phyloP scores from a whole-genome alignment of 169 alveolate species.

The Amoebophrya sp. region DNA sequence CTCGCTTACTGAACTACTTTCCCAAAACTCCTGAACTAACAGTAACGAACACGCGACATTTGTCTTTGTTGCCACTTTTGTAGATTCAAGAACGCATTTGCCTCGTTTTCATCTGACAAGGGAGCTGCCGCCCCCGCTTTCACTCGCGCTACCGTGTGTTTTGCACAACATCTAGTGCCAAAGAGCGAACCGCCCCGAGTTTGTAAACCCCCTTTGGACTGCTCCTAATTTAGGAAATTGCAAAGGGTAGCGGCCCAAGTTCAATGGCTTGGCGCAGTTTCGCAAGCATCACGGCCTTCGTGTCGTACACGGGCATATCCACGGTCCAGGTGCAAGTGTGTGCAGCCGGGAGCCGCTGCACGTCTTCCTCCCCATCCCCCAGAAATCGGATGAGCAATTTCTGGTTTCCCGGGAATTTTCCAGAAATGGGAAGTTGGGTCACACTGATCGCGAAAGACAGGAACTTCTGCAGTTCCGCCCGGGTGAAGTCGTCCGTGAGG shows the following conservation, averaged over 20 bases:
- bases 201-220: too few species aligned
- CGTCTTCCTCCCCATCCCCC: background rate
- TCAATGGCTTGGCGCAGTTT: background rate
- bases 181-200: too few species aligned
- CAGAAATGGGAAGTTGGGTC: background rate
- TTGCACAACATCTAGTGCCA: too few species aligned
- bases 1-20: too few species aligned
- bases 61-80: too few species aligned
- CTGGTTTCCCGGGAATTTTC: background rate
- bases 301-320: background rate
- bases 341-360: background rate
- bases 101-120: too few species aligned
- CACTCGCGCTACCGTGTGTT: too few species aligned
- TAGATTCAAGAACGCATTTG: too few species aligned
- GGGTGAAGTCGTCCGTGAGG: background rate
- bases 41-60: too few species aligned
- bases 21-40: too few species aligned
- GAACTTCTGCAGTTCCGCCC: background rate
- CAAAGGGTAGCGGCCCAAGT: background rate
- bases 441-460: background rate
- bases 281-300: background rate
- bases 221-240: background rate
- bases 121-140: too few species aligned
- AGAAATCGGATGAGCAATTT: background rate
- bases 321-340: background rate